Percentiles rank a stretch among this genome's conserved stretches.
These are phyloP conservation scores for Fusarium papillatum DNA, from an alignment of 2,329 filamentous ascomycete genomes.

Conservation along the genomic window DNA sequence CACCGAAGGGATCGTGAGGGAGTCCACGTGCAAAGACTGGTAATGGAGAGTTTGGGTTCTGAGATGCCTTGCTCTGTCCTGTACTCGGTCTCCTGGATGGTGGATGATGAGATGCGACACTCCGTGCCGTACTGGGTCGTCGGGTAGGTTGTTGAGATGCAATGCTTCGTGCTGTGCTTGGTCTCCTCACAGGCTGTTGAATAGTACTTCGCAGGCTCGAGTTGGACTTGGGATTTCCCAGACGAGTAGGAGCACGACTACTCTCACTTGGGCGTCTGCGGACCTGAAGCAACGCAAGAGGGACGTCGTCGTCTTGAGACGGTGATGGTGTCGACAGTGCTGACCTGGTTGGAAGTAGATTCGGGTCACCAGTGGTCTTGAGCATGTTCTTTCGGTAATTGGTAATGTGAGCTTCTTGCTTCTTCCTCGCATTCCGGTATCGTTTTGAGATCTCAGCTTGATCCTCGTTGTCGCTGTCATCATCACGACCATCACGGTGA, in stretches of 20 bases:
- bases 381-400: slow-evolving; percentile 36
- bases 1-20: slow-evolving; percentile 34
- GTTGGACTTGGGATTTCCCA: slow-evolving; percentile 27
- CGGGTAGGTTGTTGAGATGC: slow-evolving; percentile 17
- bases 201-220: slow-evolving; percentile 27
- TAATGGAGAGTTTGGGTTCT: slow-evolving; percentile 14
- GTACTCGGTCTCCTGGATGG: background rate
- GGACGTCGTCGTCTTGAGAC: slow-evolving; percentile 30
- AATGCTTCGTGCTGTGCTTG: background rate
- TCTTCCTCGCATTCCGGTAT: slow-evolving; percentile 19
- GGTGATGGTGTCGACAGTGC: slow-evolving; percentile 8
- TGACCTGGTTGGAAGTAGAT: slow-evolving; percentile 1
- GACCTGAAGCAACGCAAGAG: slow-evolving; percentile 28
- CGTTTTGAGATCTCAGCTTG: background rate
- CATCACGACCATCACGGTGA: slow-evolving; percentile 18
- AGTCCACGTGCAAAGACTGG: slow-evolving; percentile 29
- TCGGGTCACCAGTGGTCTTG: slow-evolving; percentile 26
- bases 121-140: slow-evolving; percentile 34
- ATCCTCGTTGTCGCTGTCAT: slow-evolving; percentile 32
- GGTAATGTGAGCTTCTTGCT: slow-evolving; percentile 32
- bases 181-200: background rate
- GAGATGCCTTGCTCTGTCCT: background rate
- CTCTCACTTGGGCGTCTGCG: background rate
- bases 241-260: slow-evolving; percentile 2
- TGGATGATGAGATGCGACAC: background rate